phyloP scores from a whole-genome alignment of 2,329 filamentous ascomycete genomes.

The Neopestalotiopsis sp. region DNA sequence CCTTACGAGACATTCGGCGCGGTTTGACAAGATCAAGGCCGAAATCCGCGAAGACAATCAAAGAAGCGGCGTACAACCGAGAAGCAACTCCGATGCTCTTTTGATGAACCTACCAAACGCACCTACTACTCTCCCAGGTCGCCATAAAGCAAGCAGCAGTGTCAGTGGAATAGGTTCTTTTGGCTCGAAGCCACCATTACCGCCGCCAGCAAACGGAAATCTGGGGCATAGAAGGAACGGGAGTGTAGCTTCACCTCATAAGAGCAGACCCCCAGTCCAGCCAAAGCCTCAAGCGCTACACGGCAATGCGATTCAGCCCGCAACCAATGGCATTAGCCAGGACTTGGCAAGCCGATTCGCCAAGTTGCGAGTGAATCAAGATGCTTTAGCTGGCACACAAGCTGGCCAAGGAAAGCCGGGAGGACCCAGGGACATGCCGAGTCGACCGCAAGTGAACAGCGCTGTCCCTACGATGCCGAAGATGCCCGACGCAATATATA shows the following conservation, averaged over 20 bases:
- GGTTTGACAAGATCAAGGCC: conserved; percentile 63
- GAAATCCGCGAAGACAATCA: conserved; percentile 69
- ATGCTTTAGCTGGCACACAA: conserved; percentile 48
- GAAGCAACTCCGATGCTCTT: conserved; percentile 24
- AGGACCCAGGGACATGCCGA: conserved; percentile 61
- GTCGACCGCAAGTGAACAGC: conserved; percentile 54
- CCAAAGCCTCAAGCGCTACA: conserved; percentile 73
- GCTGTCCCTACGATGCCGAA: conserved; percentile 68
- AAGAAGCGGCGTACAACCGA: conserved; percentile 62
- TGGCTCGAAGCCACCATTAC: conserved; percentile 1
- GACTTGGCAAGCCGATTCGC: conserved; percentile 65
- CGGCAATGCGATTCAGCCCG: conserved; percentile 60
- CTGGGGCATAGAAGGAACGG: conserved; percentile 5
- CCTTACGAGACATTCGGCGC: conserved; percentile 51
- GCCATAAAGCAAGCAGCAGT: conserved; percentile 12
- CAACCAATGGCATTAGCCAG: conserved; percentile 41
- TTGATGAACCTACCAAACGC: conserved; percentile 27
- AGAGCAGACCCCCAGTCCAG: conserved; percentile 56
- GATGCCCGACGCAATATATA: conserved; percentile 77
- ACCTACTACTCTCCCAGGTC: conserved; percentile 24
- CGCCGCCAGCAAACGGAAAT: not conserved
- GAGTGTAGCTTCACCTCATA: conserved; percentile 25
- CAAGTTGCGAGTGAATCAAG: conserved; percentile 53
- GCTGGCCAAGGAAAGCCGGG: conserved; percentile 33
- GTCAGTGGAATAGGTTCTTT: not conserved